Base-by-base conservation (phyloP, 495 filamentous ascomycete genomes). In the Aspergillus cavernicola region DNA sequence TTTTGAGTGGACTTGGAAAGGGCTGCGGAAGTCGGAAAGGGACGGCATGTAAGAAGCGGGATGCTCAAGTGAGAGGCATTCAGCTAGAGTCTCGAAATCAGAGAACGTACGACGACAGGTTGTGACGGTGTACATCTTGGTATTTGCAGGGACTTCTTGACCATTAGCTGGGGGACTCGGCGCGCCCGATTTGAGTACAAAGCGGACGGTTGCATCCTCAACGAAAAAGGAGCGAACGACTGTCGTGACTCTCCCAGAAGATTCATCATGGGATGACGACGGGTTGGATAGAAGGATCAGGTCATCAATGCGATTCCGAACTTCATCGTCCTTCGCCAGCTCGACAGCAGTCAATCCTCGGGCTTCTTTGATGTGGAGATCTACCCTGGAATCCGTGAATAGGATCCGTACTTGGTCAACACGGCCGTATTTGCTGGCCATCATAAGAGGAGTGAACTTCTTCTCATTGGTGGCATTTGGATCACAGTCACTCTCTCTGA, bases 151-250 rank as follows among this genome's bases (percentile, higher is more conserved):
- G 16, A 72, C 68, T 42, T 66, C 69, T n/a, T 66, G 50, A 23
- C 64, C 58, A n/a, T 73, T 61, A 0, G 59, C 59, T 15, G 65
- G 46, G 13, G 63, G 56, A 35, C 62, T 68, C 3, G 68, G 68
- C 2, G 90, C 90, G 24, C 90, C 95, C 1, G 91, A 96, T 63
- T 99, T 99, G 42, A 97, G 77, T 16, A 99, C 88, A 31, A 99
- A 84, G 11, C 95, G 83, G 37, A 97, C 87, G 0, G 89, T 93
- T 19, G 88, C 90, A 74, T 99, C 95, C 71, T 99, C 95, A 3
- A 99, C 90, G 58, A 97, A 97, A 68, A 92, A 97, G 2, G 91
- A 93, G n/a, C 95, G 82, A 4, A 97, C 95, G 13, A 97, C 90
- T 1, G 90, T 89, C 15, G 93, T 97, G 13, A 90, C 89, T 18